These are phyloP conservation scores for Ensete ventricosum DNA, from an alignment of 176 grass and related monocot genomes.

Conservation along the genomic window DNA sequence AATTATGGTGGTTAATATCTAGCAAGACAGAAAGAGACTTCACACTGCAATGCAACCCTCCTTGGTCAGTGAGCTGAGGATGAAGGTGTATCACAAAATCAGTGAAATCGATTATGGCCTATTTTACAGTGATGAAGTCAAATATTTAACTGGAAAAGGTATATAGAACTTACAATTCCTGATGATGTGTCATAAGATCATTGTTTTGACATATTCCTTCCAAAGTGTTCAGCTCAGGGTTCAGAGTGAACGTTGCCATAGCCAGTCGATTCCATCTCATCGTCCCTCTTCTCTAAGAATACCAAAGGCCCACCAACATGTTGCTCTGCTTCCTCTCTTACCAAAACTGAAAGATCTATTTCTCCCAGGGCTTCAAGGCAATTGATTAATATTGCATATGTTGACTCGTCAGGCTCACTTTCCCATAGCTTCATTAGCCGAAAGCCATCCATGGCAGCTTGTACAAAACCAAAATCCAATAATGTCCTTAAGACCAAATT, in stretches of 20 bases:
- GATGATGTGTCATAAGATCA: not conserved
- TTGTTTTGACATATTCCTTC: not conserved
- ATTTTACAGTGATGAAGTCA: no score
- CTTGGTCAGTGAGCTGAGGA: no score
- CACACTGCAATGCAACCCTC: no score
- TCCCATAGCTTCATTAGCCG: slow-evolving; percentile 77
- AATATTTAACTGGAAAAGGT: no score
- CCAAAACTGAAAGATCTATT: slow-evolving; percentile 34
- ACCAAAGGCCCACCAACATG: slow-evolving; percentile 35
- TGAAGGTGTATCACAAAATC: no score
- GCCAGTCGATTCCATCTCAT: slow-evolving; percentile 3
- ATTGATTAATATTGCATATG: slow-evolving; percentile 47
- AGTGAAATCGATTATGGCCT: no score
- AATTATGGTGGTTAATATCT: no score
- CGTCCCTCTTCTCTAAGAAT: slow-evolving; percentile 40
- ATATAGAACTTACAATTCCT: not conserved
- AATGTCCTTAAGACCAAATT: slow-evolving; percentile 54
- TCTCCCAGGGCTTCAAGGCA: slow-evolving; percentile 52
- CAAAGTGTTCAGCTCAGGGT: not conserved
- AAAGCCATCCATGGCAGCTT: slow-evolving; percentile 43
- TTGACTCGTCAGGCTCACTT: slow-evolving; percentile 54
- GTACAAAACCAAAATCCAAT: slow-evolving; percentile 43
- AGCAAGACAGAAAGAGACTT: no score
- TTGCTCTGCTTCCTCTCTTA: slow-evolving; percentile 52
- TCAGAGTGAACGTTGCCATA: not conserved